Conservation (phyloP, 352 stramenopile species). For the Phytophthora hibernalis region DNA sequence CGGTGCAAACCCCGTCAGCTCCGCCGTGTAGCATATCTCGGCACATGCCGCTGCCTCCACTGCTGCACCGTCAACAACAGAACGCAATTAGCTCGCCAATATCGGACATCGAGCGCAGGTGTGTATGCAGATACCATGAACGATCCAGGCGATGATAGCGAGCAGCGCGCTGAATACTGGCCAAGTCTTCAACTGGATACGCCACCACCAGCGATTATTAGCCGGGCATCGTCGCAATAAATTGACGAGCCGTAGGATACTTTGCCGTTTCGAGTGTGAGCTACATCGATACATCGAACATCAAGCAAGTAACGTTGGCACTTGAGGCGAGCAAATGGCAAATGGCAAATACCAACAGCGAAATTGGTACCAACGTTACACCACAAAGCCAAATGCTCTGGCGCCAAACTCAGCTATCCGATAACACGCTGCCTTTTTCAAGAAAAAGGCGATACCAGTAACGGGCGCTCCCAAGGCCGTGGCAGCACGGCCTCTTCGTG, state of each 20-base stretch:
- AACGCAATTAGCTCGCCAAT: slow-evolving; percentile 11
- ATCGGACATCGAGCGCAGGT: background rate
- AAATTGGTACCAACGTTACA: background rate
- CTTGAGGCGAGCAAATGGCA: background rate
- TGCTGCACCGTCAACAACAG: slow-evolving; percentile 1
- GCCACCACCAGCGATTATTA: too few relatives aligned
- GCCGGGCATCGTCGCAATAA: background rate
- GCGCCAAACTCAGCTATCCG: background rate
- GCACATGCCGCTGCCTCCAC: slow-evolving; percentile 36
- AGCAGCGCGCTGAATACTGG: slow-evolving; percentile 18
- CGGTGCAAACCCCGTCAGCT: slow-evolving; percentile 46
- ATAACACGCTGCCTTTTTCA: background rate
- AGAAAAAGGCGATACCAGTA: background rate
- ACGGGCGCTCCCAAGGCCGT: too few relatives aligned
- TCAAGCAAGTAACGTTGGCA: slow-evolving; percentile 29
- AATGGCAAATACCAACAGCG: background rate
- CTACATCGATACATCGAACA: slow-evolving; percentile 24
- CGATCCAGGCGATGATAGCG: slow-evolving; percentile 1
- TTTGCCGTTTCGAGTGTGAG: slow-evolving; percentile 11
- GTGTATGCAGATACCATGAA: slow-evolving; percentile 10
- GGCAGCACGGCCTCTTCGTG: too few relatives aligned
- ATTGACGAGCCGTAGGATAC: background rate
- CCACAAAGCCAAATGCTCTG: slow-evolving; percentile 5
- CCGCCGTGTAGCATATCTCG: slow-evolving; percentile 44
- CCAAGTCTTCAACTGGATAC: slow-evolving; percentile 21